Percentiles rank a stretch among this genome's conserved stretches.
phyloP scores from a whole-genome alignment of 106 monocot genomes.

The Gastrodia elata region DNA sequence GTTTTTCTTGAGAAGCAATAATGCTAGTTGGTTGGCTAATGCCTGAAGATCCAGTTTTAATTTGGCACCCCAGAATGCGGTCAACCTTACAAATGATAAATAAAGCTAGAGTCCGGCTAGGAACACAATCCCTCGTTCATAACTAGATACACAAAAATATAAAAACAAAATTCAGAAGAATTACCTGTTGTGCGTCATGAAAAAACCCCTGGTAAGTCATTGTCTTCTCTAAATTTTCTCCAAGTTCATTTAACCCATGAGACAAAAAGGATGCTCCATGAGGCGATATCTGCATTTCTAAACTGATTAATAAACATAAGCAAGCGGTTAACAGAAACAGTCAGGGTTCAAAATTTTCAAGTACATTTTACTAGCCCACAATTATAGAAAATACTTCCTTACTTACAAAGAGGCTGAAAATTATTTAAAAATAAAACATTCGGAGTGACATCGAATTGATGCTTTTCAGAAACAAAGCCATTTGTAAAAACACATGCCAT shows the following conservation, averaged over 20 bases:
- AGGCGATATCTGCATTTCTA: constrained; percentile 22
- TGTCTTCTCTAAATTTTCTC: constrained; percentile 17
- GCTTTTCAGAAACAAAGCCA: neutral
- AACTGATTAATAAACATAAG: constrained; percentile 6
- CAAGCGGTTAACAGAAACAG: neutral
- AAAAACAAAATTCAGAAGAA: neutral
- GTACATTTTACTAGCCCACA: too few relatives aligned
- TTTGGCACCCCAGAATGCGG: constrained; percentile 77
- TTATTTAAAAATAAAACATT: neutral
- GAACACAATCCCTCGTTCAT: neutral
- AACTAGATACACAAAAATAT: neutral
- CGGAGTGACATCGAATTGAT: neutral
- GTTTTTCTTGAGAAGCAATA: constrained; percentile 4
- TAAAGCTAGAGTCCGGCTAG: neutral
- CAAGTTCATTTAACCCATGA: constrained; percentile 22
- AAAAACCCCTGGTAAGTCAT: constrained; percentile 14
- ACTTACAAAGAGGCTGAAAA: neutral
- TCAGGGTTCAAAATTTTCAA: too few relatives aligned
- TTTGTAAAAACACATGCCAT: neutral
- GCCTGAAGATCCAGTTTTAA: constrained; percentile 20
- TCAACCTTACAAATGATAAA: constrained; percentile 48
- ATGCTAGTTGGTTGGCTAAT: constrained; percentile 5
- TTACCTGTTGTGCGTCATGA: constrained; percentile 45
- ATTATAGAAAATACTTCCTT: neutral
- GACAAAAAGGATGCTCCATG: constrained; percentile 12